These are phyloP conservation scores for Diaporthe sp. DNA, from an alignment of 2,329 filamentous ascomycete genomes.

Conservation along the genomic window DNA sequence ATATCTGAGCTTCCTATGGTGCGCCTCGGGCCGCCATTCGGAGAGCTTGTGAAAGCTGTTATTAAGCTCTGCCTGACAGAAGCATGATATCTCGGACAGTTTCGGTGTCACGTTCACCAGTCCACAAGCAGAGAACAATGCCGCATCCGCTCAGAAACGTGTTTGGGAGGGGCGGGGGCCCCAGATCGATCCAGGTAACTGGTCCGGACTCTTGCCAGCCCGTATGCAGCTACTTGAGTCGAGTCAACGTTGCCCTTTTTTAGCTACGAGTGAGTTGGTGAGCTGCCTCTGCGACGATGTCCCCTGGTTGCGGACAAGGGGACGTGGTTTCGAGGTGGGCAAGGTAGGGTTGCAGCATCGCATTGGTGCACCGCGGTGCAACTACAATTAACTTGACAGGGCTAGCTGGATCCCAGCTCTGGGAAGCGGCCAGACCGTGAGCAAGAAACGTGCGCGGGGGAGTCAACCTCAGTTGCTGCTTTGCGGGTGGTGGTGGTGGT, in stretches of 20 bases:
- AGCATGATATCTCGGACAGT: background rate
- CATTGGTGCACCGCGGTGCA: background rate
- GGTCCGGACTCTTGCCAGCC: slow-evolving; percentile 7
- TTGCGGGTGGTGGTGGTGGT: background rate
- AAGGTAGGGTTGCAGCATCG: slow-evolving; percentile 24
- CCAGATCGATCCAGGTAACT: background rate
- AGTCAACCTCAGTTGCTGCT: slow-evolving; percentile 21
- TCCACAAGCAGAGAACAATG: background rate
- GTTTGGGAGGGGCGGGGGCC: background rate
- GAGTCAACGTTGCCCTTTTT: slow-evolving; percentile 12
- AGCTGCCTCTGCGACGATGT: background rate
- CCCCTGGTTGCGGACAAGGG: slow-evolving; percentile 8
- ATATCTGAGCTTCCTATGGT: slow-evolving; percentile 6
- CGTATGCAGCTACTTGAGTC: slow-evolving; percentile 25
- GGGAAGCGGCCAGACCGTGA: background rate
- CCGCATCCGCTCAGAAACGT: background rate
- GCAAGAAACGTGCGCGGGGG: background rate
- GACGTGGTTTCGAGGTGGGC: background rate
- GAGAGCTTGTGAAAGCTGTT: slow-evolving; percentile 2
- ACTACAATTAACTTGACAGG: slow-evolving; percentile 5
- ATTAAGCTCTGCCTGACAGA: slow-evolving; percentile 17
- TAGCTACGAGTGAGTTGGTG: slow-evolving; percentile 13
- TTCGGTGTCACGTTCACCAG: background rate
- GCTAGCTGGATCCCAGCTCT: background rate
- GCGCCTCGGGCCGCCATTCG: slow-evolving; percentile 11